Base-by-base conservation (phyloP, 2,329 filamentous ascomycete species). In the Penicillium italicum region DNA sequence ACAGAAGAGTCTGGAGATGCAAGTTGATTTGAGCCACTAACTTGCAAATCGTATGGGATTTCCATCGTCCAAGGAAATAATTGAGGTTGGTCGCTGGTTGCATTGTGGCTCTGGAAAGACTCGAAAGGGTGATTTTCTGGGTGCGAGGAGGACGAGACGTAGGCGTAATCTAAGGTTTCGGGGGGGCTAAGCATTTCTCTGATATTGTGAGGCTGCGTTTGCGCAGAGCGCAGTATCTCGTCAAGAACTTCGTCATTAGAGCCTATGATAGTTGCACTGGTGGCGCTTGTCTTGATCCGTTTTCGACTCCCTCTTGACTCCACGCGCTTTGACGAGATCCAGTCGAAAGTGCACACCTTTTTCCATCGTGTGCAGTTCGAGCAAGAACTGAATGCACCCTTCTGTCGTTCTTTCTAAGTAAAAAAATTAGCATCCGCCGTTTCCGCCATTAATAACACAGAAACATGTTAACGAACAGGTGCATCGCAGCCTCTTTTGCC, bases 401-500 rank as follows among this genome's bases (percentile, higher is more conserved):
- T 48, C 37, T 53, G 58, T 37, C 56, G 38, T 9, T 51, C 58
- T 56, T 61, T 66, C 57, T 65, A 30, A 1, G 9, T 5, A 5
- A 10, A 0, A 1, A 41, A 7, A 45, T 57, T 18, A 56, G 50
- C 36, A 36, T 20, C 9, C 3, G 24, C 12, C 20, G 14, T 22
- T 20, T 20, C 9, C 3, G 24, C 12, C 26, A 11, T 26, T 20
- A 18, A 16, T 20, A 2, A 20, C 2, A 5, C 11, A 20, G 26
- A 31, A 5, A 26, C 4, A 33, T n/a, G n/a, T 18, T 53, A 12
- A 51, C 60, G 16, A 46, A 64, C 62, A 36, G 62, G 56, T 5
- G 74, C 76, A 59, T 79, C 75, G 62, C 77, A 79, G 6, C 73
- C 75, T 52, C 75, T 65, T 60, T 78, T 78, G 22, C 76, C 76